Conservation (phyloP, 78 protist species). For the Bodo saltans region DNA sequence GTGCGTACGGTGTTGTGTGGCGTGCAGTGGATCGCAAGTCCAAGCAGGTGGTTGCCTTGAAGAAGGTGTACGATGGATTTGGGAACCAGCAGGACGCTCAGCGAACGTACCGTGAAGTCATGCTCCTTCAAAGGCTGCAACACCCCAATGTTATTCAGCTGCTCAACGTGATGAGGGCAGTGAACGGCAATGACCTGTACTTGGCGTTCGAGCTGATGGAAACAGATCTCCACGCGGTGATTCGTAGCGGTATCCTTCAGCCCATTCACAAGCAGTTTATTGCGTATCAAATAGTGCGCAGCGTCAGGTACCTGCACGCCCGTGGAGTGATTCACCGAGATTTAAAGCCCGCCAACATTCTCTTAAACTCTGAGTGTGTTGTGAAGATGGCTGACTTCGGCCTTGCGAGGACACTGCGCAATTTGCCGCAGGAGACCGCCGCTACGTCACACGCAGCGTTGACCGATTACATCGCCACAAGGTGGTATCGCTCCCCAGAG, state of each 20-base stretch:
- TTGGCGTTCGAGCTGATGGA: conserved; percentile 92
- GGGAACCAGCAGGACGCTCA: conserved; percentile 95
- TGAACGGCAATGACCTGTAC: conserved; percentile 92
- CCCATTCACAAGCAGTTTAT: conserved; percentile 90
- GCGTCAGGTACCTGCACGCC: conserved; percentile 82
- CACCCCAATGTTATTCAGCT: conserved; percentile 84
- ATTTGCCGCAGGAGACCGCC: conserved; percentile 33
- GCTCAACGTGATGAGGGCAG: conserved; percentile 81
- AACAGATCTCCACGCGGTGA: conserved; percentile 92
- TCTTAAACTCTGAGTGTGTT: conserved; percentile 83
- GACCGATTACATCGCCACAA: conserved; percentile 96
- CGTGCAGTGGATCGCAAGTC: conserved; percentile 75
- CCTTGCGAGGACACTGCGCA: conserved; percentile 58
- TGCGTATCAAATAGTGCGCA: conserved; percentile 86
- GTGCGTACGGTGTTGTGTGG: conserved; percentile 97
- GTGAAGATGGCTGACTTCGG: conserved; percentile 92
- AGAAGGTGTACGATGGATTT: conserved; percentile 95
- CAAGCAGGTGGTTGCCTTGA: conserved; percentile 80
- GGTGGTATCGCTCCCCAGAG: conserved; percentile 39
- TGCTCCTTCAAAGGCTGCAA: conserved; percentile 74
- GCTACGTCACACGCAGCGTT: conserved; percentile 69
- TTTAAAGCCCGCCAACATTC: conserved; percentile 87
- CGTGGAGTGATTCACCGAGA: conserved; percentile 82
- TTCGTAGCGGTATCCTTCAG: conserved; percentile 90
- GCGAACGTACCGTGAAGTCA: conserved; percentile 86